A percentile compares a stretch with the other conserved stretches of the same genome.
These are phyloP conservation scores for Drechslerella coelobrocha DNA, from an alignment of 2,329 filamentous ascomycete species.

Conservation along the genomic window DNA sequence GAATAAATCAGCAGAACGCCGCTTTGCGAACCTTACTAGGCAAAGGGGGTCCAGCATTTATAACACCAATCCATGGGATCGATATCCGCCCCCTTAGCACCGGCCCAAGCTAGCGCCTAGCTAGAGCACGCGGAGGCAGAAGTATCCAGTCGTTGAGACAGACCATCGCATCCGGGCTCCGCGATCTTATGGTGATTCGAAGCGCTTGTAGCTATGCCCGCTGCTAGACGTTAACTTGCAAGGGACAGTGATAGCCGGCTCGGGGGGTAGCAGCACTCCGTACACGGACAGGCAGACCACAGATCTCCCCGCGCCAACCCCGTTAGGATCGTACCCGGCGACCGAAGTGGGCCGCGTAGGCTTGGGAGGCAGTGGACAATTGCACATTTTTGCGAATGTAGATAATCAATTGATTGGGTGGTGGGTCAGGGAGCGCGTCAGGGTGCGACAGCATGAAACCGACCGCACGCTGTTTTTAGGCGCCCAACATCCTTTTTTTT, in stretches of 20 bases:
- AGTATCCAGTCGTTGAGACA: background rate
- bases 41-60: too few species aligned
- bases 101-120: background rate
- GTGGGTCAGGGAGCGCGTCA: constrained; percentile 20
- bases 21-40: too few species aligned
- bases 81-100: too few species aligned
- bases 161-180: constrained; percentile 3
- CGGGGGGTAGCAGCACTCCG: background rate
- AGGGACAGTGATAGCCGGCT: constrained; percentile 6
- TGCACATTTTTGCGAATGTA: background rate
- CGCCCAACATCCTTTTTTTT: background rate
- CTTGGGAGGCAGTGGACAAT: background rate
- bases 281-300: background rate
- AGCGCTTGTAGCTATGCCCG: constrained; percentile 17
- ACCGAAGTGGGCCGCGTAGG: constrained; percentile 4
- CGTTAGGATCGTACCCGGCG: background rate
- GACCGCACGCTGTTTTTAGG: background rate
- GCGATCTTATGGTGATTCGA: constrained; percentile 30
- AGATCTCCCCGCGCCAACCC: background rate
- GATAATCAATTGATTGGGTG: background rate
- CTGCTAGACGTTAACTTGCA: background rate
- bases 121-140: background rate
- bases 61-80: too few species aligned
- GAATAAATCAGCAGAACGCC: too few species aligned
- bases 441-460: constrained; percentile 26